Evolutionary conservation across 2,329 filamentous ascomycete genomes (phyloP), one percentile per base, ranked within the genome.

Genomic region (Exophiala alcalophila): DNA sequence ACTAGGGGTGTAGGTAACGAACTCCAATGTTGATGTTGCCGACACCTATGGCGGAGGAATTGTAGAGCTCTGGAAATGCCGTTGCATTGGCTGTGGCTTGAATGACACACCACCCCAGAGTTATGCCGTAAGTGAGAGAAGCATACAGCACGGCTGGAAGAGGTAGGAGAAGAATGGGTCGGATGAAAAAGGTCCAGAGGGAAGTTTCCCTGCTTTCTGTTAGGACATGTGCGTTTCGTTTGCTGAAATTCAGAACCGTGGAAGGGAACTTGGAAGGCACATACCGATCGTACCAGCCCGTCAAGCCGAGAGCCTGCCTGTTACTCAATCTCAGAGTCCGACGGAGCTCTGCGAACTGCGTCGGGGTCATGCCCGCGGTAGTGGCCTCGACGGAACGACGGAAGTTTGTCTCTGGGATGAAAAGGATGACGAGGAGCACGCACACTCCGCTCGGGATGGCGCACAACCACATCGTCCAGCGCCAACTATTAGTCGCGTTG

Each of bases 11-110:
- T 15, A 10, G 31, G 21, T 16, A 21, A 16, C 28, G 11, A 14
- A 44, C 40, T 26, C 7, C 28, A 30, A 40, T 27, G 16, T 33
- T 35, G 42, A 46, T 33, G 23, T 46, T 46, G n/a, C 42, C 42
- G 6, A 46, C 36, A 19, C 19, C 42, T 8, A 34, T 16, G 9
- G n/a, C 29, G 12, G 18, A 25, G 12, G 15, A 46, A 14, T 30
- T 30, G 32, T 46, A 46, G 14, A 40, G 4, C 15, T 21, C 29
- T 15, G 36, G 29, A 34, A 40, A 46, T 8, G 28, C 28, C 4
- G 21, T 28, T 12, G 35, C 27, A 27, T 46, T 40, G 15, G 42
- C 42, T 5, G 42, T 46, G 6, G 7, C n/a, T 19, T 46, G 42
- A 7, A 46, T 5, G 9, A 46, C 36, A 7, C 18, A 5, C 42